Evolutionary conservation across 805 yeast species (phyloP), one percentile per base, ranked within the genome.

Genomic region (Tetrapisispora pingtungensis): DNA sequence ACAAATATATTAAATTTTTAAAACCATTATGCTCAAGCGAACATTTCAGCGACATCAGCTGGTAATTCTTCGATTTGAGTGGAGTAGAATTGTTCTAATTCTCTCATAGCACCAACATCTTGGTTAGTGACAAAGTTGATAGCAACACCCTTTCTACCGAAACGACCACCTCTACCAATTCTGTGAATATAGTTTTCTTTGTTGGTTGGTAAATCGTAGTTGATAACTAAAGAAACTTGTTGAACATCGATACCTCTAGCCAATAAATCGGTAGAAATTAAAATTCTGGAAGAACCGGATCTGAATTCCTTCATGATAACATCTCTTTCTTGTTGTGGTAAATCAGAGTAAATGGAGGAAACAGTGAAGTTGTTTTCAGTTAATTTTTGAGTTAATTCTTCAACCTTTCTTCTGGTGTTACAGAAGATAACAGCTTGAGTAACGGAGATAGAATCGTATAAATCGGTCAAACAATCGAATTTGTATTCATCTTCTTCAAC

Each of bases 241-340:
- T 90, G 98, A 49, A 90, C 97, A 69, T 90, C 98, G 54, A 90
- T 93, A 63, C 98, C 98, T 69, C 98, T 78, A 41, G 98, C 98
- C 82, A 90, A 84, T 59, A 93, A 84, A 69, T 93, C 98, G 35
- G 98, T 93, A 54, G 97, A 83, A 62, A 93, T 93, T 64, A 93
- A 73, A 41, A 93, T 90, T 64, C 98, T 78, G 44, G 96, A 85
- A 54, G 84, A 78, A 48, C 98, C 98, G 47, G 83, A 73, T 67
- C 98, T 77, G 78, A 93, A 93, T 67, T 89, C 97, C 65, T 80
- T 79, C 98, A 93, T 93, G 57, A 93, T 85, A 57, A 78, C 71
- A 68, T 93, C 97, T 70, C 98, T 78, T 65, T 90, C 96, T 58
- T 81, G 82, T 70, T 93, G 98, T 58, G 85, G 80, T 85, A 93